Evolutionary conservation across 2,329 filamentous ascomycete genomes (phyloP), one percentile per base, ranked within the genome.

Genomic region (Whalleya microplaca): DNA sequence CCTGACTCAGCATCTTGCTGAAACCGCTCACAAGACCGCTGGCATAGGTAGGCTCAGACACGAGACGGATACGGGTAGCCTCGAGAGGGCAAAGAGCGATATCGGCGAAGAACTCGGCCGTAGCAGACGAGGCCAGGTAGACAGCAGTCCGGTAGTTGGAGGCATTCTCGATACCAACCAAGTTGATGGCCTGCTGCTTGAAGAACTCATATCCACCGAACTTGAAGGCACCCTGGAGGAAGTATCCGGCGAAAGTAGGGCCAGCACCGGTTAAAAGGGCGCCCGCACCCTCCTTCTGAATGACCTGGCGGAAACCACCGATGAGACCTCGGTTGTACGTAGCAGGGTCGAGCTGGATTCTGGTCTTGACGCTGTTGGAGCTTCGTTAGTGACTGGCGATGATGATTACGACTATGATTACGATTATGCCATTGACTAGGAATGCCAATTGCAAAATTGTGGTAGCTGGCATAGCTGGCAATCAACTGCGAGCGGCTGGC

Each of bases 181-280:
- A 58, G 79, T 87, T 86, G 77, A 91, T 90, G 68, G 80, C 81
- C 76, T 90, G 87, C 78, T 90, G 84, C 85, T 91, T 91, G 85
- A 91, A 91, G 79, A 91, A 86, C 77, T 91, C 88, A 75, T 91
- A 91, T 75, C 88, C 88, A 73, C 88, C 88, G 76, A 91, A 91
- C 79, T 91, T 91, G 84, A 91, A 87, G 68, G 87, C 87, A 72
- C 88, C 88, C 79, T 91, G 88, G 65, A 91, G 84, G 84, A 91
- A 91, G 81, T 91, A 91, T 75, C 88, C 88, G 61, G 88, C 87
- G 66, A 84, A 83, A 71, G 88, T 91, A 65, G 88, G 88, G 66
- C 88, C 88, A 73, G 85, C 80, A 77, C 88, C 88, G 63, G 88
- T 91, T 74, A 87, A 77, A 69, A 91, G 82, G 72, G 87, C 88